Percentiles rank a stretch among this genome's conserved stretches.
phyloP scores from a whole-genome alignment of 2,329 filamentous ascomycete species.

The Penicillium sp. region DNA sequence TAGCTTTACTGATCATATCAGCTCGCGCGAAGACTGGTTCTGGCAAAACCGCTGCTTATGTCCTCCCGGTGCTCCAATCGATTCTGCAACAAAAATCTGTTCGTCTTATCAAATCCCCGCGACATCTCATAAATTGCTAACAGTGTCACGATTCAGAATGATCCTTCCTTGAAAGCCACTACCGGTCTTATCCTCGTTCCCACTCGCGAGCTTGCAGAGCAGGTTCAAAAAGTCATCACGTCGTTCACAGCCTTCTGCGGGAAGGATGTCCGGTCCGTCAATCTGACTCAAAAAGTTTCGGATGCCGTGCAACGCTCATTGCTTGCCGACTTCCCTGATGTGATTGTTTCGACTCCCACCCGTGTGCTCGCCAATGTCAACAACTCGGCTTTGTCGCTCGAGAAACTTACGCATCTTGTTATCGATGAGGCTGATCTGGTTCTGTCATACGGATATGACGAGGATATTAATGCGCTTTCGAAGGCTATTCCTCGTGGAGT shows the following conservation, averaged over 20 bases:
- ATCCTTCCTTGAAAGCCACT: constrained; percentile 46
- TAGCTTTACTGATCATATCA: constrained; percentile 26
- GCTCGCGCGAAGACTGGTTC: constrained; percentile 92
- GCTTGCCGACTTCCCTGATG: constrained; percentile 76
- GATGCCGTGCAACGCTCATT: constrained; percentile 83
- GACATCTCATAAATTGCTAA: neutral
- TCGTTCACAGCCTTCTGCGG: constrained; percentile 75
- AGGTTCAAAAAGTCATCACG: constrained; percentile 74
- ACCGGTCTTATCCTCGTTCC: constrained; percentile 86
- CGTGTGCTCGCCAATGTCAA: constrained; percentile 73
- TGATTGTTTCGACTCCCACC: constrained; percentile 87
- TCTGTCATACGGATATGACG: constrained; percentile 86
- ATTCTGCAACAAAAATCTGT: constrained; percentile 74
- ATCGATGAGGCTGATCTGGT: constrained; percentile 94
- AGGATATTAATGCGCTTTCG: constrained; percentile 76
- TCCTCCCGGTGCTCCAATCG: constrained; percentile 79
- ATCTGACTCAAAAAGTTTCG: constrained; percentile 84
- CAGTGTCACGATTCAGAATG: constrained; percentile 23
- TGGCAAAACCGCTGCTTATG: constrained; percentile 94
- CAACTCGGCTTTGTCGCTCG: constrained; percentile 62
- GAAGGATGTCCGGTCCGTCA: constrained; percentile 74
- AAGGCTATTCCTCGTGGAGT: constrained; percentile 74
- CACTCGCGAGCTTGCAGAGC: constrained; percentile 87
- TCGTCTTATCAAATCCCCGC: constrained; percentile 15
- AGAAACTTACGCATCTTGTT: constrained; percentile 68